Conservation (phyloP, 331 rosid genomes). For the Phaseolus coccineus region DNA sequence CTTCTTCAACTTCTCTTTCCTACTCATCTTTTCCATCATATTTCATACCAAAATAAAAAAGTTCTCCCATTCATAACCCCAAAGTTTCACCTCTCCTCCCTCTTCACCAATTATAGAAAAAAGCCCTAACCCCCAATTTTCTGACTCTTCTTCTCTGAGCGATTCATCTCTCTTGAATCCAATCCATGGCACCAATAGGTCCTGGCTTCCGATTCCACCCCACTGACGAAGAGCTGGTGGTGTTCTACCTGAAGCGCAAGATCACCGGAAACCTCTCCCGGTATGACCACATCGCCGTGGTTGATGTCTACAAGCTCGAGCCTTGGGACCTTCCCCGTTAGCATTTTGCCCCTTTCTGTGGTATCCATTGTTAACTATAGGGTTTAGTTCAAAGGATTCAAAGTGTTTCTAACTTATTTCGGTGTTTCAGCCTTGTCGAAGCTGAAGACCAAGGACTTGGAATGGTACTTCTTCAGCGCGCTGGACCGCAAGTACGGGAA, state of each 20-base stretch:
- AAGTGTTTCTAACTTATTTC: background rate
- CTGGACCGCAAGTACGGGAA: conserved; percentile 88
- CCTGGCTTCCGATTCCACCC: conserved; percentile 99
- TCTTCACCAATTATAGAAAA: background rate
- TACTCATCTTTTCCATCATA: background rate
- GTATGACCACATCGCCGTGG: conserved; percentile 64
- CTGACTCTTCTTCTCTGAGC: background rate
- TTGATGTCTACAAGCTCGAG: conserved; percentile 82
- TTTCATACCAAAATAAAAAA: background rate
- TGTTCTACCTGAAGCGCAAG: conserved; percentile 78
- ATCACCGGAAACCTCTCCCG: conserved; percentile 58
- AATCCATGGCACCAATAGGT: conserved; percentile 59
- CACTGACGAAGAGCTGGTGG: conserved; percentile 87
- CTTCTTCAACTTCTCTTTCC: background rate
- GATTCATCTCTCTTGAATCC: background rate
- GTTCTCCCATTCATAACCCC: background rate
- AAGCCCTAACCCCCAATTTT: background rate
- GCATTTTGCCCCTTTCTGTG: background rate
- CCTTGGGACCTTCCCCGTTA: conserved; percentile 98
- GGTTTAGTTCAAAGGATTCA: background rate
- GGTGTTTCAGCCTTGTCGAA: conserved; percentile 64
- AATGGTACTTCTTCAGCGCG: conserved; percentile 91
- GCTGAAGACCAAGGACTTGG: conserved; percentile 82
- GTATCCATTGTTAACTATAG: background rate
- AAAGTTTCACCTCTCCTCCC: background rate